phyloP scores from a whole-genome alignment of 441 rosid species.

The Hura crepitans region DNA sequence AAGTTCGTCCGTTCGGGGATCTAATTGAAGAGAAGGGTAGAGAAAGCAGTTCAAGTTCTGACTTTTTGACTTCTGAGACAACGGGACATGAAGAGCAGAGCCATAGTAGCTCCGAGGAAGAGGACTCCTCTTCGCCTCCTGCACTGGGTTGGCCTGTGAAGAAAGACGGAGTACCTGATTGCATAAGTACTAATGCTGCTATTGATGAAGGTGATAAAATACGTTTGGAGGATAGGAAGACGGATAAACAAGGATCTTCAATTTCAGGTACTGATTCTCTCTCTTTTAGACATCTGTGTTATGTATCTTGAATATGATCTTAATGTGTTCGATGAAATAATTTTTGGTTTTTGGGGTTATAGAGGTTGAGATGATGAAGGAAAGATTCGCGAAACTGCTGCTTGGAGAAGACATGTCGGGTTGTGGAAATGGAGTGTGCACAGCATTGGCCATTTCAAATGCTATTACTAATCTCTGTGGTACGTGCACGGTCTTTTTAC shows the following conservation, averaged over 20 bases:
- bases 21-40: constrained; percentile 46
- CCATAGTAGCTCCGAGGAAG: constrained; percentile 58
- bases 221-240: constrained; percentile 32
- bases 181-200: constrained; percentile 28
- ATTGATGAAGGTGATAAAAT: constrained; percentile 37
- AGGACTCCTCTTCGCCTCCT: constrained; percentile 52
- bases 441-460: constrained; percentile 89
- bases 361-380: constrained; percentile 96
- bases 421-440: constrained; percentile 86
- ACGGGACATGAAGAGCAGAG: constrained; percentile 58
- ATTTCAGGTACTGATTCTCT: constrained; percentile 50
- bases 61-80: constrained; percentile 58
- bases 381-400: constrained; percentile 80
- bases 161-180: constrained; percentile 39
- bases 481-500: constrained; percentile 28
- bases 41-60: constrained; percentile 75
- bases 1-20: constrained; percentile 38
- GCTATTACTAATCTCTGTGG: constrained; percentile 98
- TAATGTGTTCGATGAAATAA: constrained; percentile 15
- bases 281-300: background rate
- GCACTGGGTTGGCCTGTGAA: constrained; percentile 50
- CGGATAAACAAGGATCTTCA: constrained; percentile 43
- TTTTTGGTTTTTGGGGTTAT: constrained; percentile 24
- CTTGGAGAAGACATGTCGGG: constrained; percentile 99
- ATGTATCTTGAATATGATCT: background rate